Conservation (phyloP, 768 basidiomycete genomes). For the Trametes maxima region DNA sequence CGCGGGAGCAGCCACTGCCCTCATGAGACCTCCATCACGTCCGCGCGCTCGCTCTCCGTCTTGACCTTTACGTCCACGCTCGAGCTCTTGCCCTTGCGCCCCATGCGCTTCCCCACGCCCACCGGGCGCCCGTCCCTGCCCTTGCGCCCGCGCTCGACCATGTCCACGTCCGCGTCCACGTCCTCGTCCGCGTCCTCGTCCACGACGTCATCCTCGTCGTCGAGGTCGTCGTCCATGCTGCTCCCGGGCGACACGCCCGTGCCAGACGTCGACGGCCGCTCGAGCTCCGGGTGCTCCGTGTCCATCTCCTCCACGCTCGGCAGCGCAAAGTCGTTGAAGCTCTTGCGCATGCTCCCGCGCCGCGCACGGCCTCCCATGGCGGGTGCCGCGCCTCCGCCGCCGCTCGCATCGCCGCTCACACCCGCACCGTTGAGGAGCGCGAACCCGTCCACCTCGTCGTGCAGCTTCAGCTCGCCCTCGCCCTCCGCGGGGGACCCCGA, state of each 20-base stretch:
- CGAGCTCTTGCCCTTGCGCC: conserved; percentile 28
- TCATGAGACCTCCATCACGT: conserved; percentile 31
- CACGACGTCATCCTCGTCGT: conserved; percentile 17
- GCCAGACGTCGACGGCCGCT: conserved; percentile 22
- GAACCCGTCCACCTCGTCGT: conserved; percentile 31
- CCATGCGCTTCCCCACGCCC: conserved; percentile 22
- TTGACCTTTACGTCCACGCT: conserved; percentile 28
- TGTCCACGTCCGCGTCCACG: conserved; percentile 17
- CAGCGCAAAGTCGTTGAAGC: conserved; percentile 32
- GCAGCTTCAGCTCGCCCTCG: conserved; percentile 30
- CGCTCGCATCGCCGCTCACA: neutral
- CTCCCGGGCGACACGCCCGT: conserved; percentile 21
- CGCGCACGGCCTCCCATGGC: conserved; percentile 24
- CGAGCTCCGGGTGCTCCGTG: conserved; percentile 31
- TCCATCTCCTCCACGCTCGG: conserved; percentile 38
- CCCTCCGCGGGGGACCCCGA: conserved; percentile 19
- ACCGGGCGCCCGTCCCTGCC: conserved; percentile 30
- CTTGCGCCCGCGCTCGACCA: conserved; percentile 30
- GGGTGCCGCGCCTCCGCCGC: neutral
- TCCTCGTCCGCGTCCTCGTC: conserved; percentile 27
- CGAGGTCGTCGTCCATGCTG: conserved; percentile 20
- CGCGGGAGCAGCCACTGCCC: conserved; percentile 1
- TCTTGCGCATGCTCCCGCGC: conserved; percentile 24
- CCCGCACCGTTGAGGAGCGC: conserved; percentile 13
- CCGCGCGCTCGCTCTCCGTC: conserved; percentile 30